Evolutionary conservation across 176 grass and related monocot genomes (phyloP).

Genomic region (Otatea glauca): DNA sequence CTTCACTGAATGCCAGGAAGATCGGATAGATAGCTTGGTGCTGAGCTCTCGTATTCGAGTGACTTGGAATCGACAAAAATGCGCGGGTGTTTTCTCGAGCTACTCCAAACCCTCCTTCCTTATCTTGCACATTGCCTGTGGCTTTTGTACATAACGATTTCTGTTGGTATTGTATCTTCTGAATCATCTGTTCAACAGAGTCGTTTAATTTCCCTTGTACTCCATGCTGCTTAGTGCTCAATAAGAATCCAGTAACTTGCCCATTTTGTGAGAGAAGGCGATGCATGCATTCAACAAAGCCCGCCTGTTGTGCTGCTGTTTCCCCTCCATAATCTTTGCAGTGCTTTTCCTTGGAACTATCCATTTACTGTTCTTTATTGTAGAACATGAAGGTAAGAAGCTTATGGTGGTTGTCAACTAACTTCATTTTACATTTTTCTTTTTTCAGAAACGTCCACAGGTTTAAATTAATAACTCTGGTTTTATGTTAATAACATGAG

Average conservation of each 20-base stretch:
- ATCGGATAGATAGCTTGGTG: conserved; percentile 28
- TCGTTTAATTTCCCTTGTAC: conserved; percentile 2
- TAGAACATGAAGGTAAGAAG: too few species aligned
- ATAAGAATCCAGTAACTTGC: not conserved
- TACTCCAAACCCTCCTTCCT: not conserved
- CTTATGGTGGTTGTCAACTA: too few species aligned
- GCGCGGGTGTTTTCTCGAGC: not conserved
- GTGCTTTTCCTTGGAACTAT: not conserved
- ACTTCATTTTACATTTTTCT: too few species aligned
- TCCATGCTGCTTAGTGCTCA: conserved; percentile 9
- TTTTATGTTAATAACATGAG: too few species aligned
- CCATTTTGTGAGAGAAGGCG: not conserved
- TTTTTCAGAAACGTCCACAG: too few species aligned
- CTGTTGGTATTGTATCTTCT: not conserved
- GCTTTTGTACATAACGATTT: conserved; percentile 37
- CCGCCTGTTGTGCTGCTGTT: not conserved
- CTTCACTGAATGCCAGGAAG: conserved; percentile 4
- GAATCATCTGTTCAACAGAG: conserved; percentile 2
- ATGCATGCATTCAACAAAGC: not conserved
- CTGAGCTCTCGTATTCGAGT: conserved; percentile 15
- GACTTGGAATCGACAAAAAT: not conserved
- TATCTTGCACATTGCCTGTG: not conserved
- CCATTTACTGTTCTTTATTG: not conserved
- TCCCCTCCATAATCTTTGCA: not conserved
- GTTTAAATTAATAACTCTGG: too few species aligned